Conservation (phyloP, 768 basidiomycete species). For the Suillus lakei region DNA sequence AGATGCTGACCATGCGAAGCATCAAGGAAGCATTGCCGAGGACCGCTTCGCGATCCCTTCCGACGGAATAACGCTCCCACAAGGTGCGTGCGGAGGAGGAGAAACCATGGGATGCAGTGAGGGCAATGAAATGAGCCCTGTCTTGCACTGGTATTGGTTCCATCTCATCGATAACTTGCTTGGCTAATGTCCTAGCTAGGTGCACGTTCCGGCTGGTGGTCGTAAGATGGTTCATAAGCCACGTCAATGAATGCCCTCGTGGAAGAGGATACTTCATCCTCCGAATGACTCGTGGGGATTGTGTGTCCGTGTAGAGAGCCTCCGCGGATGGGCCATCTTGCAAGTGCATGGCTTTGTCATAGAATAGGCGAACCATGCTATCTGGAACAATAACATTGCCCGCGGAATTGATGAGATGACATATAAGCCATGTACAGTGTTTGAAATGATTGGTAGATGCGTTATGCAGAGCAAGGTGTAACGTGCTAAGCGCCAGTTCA, state of each 20-base stretch:
- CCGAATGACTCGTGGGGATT: conserved; percentile 33
- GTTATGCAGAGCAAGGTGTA: conserved; percentile 46
- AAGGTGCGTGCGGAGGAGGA: conserved; percentile 52
- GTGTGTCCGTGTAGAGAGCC: conserved; percentile 52
- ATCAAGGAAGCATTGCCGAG: conserved; percentile 47
- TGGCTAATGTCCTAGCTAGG: conserved; percentile 53
- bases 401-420: conserved; percentile 35
- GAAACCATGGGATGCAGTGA: conserved; percentile 52
- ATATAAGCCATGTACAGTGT: conserved; percentile 48
- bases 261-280: conserved; percentile 56
- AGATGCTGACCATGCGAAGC: conserved; percentile 50
- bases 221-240: conserved; percentile 56
- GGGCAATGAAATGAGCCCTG: conserved; percentile 55
- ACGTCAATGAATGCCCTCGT: conserved; percentile 46
- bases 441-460: conserved; percentile 42
- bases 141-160: conserved; percentile 46
- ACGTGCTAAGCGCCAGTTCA: conserved; percentile 46
- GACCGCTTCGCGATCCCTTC: conserved; percentile 45
- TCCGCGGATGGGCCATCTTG: conserved; percentile 41
- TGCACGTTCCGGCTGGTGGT: conserved; percentile 44
- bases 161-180: conserved; percentile 48
- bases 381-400: conserved; percentile 44
- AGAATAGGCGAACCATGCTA: conserved; percentile 51
- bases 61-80: conserved; percentile 59
- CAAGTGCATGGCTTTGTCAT: conserved; percentile 41